Evolutionary conservation across 2,329 filamentous ascomycete genomes (phyloP).

Genomic region (Diaporthe citri): DNA sequence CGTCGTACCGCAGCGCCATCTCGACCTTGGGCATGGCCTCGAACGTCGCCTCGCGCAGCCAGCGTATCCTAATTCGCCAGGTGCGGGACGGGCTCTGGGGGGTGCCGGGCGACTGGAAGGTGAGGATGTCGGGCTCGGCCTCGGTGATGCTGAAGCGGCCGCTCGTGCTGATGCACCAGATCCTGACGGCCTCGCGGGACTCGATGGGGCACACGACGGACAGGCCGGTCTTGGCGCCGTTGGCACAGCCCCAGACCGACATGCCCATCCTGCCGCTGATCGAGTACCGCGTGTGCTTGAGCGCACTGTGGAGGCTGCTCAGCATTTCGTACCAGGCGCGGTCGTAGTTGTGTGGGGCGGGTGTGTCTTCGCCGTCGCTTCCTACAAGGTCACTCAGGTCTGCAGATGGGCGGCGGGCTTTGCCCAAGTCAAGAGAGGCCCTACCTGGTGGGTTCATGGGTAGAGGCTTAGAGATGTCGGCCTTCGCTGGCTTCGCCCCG

Average conservation of each 20-base stretch:
- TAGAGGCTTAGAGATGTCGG: neutral
- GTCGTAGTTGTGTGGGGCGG: conserved; percentile 43
- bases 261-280: conserved; percentile 61
- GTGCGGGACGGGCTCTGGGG: conserved; percentile 36
- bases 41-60: conserved; percentile 47
- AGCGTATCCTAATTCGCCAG: conserved; percentile 52
- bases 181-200: conserved; percentile 51
- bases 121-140: conserved; percentile 55
- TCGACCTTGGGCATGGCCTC: conserved; percentile 4
- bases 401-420: neutral
- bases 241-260: conserved; percentile 56
- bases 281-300: conserved; percentile 60
- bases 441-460: neutral
- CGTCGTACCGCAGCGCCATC: neutral
- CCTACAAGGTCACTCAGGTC: conserved; percentile 2
- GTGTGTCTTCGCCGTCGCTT: neutral
- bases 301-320: conserved; percentile 52
- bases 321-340: conserved; percentile 52
- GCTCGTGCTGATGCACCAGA: conserved; percentile 56
- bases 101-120: conserved; percentile 56
- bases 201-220: conserved; percentile 56
- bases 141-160: conserved; percentile 45
- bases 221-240: conserved; percentile 49
- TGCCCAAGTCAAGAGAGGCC: neutral
- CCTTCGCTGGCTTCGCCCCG: neutral